Evolutionary conservation across 768 basidiomycete genomes (phyloP), one percentile per base, ranked within the genome.

Genomic region (Dacryopinax primogenitus): DNA sequence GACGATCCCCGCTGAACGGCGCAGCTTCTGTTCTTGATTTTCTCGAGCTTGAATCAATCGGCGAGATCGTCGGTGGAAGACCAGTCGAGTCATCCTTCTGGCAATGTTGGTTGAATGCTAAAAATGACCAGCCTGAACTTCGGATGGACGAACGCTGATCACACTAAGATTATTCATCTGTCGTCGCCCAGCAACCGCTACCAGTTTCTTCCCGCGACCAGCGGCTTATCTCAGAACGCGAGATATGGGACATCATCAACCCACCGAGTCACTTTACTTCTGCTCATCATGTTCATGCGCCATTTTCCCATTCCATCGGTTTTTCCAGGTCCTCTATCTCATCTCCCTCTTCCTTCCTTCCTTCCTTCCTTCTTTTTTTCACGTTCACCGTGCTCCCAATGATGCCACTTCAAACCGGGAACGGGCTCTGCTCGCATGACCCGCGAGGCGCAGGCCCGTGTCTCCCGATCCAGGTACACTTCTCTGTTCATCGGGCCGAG

Each of bases 401-500:
- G 51, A 58, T 58, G 51, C 26, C 45, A 58, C 23, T 28, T 32
- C 11, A 15, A 15, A 28, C 51, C 13, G 51, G 51, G 51, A 58
- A 58, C 51, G 51, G 30, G 51, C 51, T 32, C 18, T 9, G 51
- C 51, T 21, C 51, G 51, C 26, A 58, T 58, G 51, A 58, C 51
- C 51, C 51, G 51, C 51, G 51, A 58, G 51, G 30, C 30, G 11
- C 4, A 26, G 15, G 26, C 51, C 51, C 51, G 23, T 11, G 12
- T n/a, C 37, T 18, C 30, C 51, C 30, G 18, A 32, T 30, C 26
- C 51, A 58, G 51, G 51, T 58, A 58, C 18, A 58, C 51, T 58
- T 58, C 51, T 18, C n/a, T 18, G 4, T 30, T 21, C 3, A 58
- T 7, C 30, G 26, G 30, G 7, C 26, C 26, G 13, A 30, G 26